phyloP scores from a whole-genome alignment of 31 red algal species.

The Porphyra umbilicalis region DNA sequence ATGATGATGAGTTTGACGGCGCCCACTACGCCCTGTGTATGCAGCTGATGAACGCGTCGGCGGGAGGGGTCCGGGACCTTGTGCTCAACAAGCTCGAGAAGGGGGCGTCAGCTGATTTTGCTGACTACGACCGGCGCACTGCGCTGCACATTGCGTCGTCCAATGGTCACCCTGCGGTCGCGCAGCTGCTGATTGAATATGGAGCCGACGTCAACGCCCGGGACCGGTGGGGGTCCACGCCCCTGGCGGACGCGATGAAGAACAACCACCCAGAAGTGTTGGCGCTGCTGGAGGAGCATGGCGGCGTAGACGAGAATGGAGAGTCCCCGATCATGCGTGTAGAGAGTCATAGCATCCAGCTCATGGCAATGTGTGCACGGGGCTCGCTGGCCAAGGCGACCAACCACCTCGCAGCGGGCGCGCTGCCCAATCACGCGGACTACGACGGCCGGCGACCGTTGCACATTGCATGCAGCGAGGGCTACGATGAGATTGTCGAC shows the following conservation, averaged over 20 bases:
- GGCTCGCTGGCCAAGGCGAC: constrained; percentile 54
- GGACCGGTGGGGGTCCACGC: constrained; percentile 92
- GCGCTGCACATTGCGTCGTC: constrained; percentile 75
- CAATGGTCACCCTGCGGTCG: constrained; percentile 59
- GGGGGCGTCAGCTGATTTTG: constrained; percentile 46
- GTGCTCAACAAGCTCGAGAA: constrained; percentile 41
- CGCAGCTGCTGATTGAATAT: constrained; percentile 44
- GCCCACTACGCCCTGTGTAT: constrained; percentile 36
- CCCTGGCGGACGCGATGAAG: constrained; percentile 43
- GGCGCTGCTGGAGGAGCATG: constrained; percentile 18
- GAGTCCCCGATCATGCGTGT: neutral
- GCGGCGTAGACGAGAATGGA: constrained; percentile 19
- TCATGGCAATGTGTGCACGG: constrained; percentile 56
- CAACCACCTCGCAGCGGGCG: constrained; percentile 42
- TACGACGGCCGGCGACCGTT: constrained; percentile 89
- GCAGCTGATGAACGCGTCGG: constrained; percentile 43
- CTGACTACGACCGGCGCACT: constrained; percentile 91
- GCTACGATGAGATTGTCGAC: constrained; percentile 68
- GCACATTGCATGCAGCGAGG: constrained; percentile 84
- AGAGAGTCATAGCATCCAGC: constrained; percentile 18
- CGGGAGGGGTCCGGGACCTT: constrained; percentile 27
- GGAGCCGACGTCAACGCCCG: constrained; percentile 67
- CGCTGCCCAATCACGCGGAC: constrained; percentile 39
- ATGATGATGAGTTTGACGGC: constrained; percentile 16
- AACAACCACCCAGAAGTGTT: constrained; percentile 29